A percentile compares a stretch with the other conserved stretches of the same genome.
These are phyloP conservation scores for Russula vinacea DNA, from an alignment of 768 basidiomycete species.

Conservation along the genomic window DNA sequence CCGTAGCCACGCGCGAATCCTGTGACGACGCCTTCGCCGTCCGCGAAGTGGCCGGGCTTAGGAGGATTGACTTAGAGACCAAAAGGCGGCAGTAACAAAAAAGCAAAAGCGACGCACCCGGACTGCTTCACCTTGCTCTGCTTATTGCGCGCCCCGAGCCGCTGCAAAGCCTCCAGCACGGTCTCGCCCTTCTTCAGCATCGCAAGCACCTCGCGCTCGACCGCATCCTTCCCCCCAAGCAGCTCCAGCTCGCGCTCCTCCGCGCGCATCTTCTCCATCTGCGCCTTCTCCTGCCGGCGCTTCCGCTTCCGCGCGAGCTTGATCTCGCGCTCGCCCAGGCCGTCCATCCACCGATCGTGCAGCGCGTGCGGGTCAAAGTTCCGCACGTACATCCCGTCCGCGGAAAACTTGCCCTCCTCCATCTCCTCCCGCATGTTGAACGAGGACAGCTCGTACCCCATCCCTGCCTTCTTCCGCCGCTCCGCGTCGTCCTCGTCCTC, in stretches of 20 bases:
- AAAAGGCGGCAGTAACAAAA: neutral
- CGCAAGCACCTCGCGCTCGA: conserved; percentile 66
- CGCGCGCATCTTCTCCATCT: conserved; percentile 62
- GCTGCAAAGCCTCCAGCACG: conserved; percentile 82
- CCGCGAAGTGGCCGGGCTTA: conserved; percentile 25
- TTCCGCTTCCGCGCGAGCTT: conserved; percentile 75
- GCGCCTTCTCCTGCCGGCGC: conserved; percentile 66
- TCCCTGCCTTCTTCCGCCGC: conserved; percentile 70
- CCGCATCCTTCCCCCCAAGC: conserved; percentile 58
- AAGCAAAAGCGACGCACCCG: conserved; percentile 25
- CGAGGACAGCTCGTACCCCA: conserved; percentile 91
- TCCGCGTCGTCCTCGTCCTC: conserved; percentile 77
- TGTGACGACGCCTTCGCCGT: conserved; percentile 4
- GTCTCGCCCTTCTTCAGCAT: conserved; percentile 88
- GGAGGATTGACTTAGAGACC: neutral
- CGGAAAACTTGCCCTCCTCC: conserved; percentile 95
- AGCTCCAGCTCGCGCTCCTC: conserved; percentile 73
- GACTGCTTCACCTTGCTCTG: conserved; percentile 37
- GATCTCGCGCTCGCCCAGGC: conserved; percentile 79
- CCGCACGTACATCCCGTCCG: conserved; percentile 85
- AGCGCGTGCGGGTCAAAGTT: conserved; percentile 85
- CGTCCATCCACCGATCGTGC: conserved; percentile 97
- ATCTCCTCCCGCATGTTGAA: conserved; percentile 99
- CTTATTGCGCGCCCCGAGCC: conserved; percentile 71
- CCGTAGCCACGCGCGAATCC: neutral